Conservation (phyloP, 1,284 basidiomycete species). For the Lentinus polychrous region DNA sequence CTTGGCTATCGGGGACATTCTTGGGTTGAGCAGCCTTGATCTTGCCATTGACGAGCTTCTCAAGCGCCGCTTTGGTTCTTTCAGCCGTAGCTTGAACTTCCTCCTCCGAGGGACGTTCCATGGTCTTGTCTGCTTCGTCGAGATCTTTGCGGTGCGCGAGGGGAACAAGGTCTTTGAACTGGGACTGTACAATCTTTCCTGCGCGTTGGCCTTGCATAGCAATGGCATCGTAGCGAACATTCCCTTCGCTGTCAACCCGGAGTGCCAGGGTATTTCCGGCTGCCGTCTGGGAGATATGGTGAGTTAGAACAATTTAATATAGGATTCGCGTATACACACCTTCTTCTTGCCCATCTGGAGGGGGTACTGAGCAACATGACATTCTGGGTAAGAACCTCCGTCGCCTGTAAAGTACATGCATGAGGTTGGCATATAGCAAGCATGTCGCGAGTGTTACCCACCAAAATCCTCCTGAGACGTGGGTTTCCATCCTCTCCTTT, state of each 20-base stretch:
- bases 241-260: slow-evolving; percentile 94
- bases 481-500: slow-evolving; percentile 85
- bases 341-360: slow-evolving; percentile 94
- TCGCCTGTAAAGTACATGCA: slow-evolving; percentile 45
- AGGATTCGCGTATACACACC: slow-evolving; percentile 35
- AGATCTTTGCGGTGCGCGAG: slow-evolving; percentile 87
- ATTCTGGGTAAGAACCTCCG: slow-evolving; percentile 95
- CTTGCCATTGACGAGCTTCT: slow-evolving; percentile 90
- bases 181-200: slow-evolving; percentile 85
- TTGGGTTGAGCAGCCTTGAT: slow-evolving; percentile 97
- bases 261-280: slow-evolving; percentile 92
- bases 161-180: slow-evolving; percentile 97
- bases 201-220: slow-evolving; percentile 89
- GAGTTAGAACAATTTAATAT: not conserved
- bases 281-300: slow-evolving; percentile 47
- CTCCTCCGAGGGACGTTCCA: slow-evolving; percentile 92
- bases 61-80: slow-evolving; percentile 84
- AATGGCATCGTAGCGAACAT: slow-evolving; percentile 95
- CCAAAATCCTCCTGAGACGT: slow-evolving; percentile 79
- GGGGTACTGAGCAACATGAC: slow-evolving; percentile 96
- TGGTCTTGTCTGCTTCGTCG: slow-evolving; percentile 60
- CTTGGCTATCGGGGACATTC: slow-evolving; percentile 72
- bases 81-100: slow-evolving; percentile 87
- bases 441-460: slow-evolving; percentile 25
- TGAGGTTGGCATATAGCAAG: slow-evolving; percentile 3